Evolutionary conservation across 1,284 basidiomycete genomes (phyloP), one percentile per base, ranked within the genome.

Genomic region (Fomes fomentarius): DNA sequence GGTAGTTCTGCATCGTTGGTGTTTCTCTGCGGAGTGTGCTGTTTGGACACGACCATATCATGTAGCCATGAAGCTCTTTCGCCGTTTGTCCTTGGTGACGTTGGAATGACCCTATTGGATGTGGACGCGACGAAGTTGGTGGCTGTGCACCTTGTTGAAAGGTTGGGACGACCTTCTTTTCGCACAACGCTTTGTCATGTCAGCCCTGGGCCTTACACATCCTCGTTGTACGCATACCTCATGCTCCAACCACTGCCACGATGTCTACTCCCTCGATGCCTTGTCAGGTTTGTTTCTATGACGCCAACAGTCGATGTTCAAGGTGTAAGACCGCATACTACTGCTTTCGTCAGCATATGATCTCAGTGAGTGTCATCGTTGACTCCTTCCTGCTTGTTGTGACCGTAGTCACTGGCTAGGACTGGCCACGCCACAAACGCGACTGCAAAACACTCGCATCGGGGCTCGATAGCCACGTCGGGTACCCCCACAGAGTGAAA

Each of bases 341-440:
- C 30, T 49, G 47, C 15, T 40, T 30, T 10, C 26, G 26, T 11
- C 17, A 41, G 26, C 47, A 49, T 24, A 24, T 4, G 17, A 28
- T 24, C n/a, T n/a, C n/a, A n/a, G 47, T 49, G 21, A 41, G 47
- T 22, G 9, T 12, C 9, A 4, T 10, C 4, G 3, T 26, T 19
- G 4, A 14, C 2, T 22, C 4, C 12, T 25, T 33, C 3, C 6
- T 15, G 10, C 17, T 6, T 4, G n/a, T 33, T 14, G 31, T 11
- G 4, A n/a, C 15, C 14, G n/a, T 3, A 37, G 14, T 21, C 15
- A n/a, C 25, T 37, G 12, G 7, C 35, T 17, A 57, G 51, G 56
- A 53, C 28, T 53, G 47, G 50, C 21, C 17, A 31, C 50, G 57
- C 15, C 49, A 50, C 33, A 50, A 44, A 17, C 40, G 31, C 22